Evolutionary conservation across 768 basidiomycete genomes (phyloP).

Genomic region (Mycena floridula): DNA sequence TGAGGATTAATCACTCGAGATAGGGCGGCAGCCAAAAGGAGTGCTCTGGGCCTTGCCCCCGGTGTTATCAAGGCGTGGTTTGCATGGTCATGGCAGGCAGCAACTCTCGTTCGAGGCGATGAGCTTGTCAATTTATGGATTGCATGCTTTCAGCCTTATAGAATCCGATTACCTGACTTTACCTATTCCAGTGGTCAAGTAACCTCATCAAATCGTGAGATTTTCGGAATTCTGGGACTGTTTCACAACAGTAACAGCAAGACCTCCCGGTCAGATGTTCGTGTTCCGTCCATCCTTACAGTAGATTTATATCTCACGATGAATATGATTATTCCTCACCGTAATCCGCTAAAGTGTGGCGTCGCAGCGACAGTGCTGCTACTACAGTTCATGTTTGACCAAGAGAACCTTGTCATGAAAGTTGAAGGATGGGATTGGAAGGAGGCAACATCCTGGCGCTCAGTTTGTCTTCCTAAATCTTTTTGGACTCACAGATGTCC

Average conservation of each 20-base stretch:
- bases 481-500: neutral
- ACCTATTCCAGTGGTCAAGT: neutral
- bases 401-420: neutral
- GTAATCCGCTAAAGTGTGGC: neutral
- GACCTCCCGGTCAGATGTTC: neutral
- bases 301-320: too few species aligned
- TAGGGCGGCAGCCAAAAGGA: too few species aligned
- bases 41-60: too few species aligned
- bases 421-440: neutral
- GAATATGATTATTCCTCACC: neutral
- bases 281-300: too few species aligned
- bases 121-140: neutral
- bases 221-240: neutral
- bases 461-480: neutral
- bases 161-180: neutral
- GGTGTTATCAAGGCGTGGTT: neutral
- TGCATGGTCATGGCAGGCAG: neutral
- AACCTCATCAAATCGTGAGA: neutral
- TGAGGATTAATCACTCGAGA: too few species aligned
- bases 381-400: neutral
- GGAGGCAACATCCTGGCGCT: neutral
- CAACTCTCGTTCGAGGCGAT: neutral
- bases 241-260: neutral
- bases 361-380: neutral
- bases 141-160: neutral